A percentile compares a stretch with the other conserved stretches of the same genome.
phyloP scores from a whole-genome alignment of 345 rosid species.

The Camelina hispida region DNA sequence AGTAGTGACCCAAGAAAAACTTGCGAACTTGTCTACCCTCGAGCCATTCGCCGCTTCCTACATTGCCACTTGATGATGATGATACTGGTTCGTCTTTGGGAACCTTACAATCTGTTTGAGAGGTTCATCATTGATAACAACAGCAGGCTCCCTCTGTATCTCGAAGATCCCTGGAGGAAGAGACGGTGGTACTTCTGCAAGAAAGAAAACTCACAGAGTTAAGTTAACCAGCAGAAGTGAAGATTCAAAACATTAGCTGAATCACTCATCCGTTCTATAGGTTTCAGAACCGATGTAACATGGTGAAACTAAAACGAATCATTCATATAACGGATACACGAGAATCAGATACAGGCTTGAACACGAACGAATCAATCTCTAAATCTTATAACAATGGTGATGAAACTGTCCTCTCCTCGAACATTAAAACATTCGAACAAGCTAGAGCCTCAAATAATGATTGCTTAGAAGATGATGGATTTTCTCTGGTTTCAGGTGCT shows the following conservation, averaged over 20 bases:
- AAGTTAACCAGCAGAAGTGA: no score
- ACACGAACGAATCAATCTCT: background rate
- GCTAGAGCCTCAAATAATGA: no score
- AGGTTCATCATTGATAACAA: conserved; percentile 78
- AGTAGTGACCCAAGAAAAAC: conserved; percentile 56
- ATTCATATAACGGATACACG: background rate
- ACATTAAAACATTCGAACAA: background rate
- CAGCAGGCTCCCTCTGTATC: conserved; percentile 80
- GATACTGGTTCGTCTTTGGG: conserved; percentile 39
- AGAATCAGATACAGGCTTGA: background rate
- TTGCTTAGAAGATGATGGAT: no score
- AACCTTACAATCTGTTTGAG: conserved; percentile 30
- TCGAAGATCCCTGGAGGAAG: conserved; percentile 48
- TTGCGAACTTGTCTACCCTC: conserved; percentile 80
- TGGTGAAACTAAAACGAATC: background rate
- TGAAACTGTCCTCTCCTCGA: background rate
- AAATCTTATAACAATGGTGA: conserved; percentile 6
- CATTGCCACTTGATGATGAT: conserved; percentile 40
- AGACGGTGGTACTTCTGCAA: conserved; percentile 38
- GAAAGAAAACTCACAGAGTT: conserved; percentile 14
- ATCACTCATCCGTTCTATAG: background rate
- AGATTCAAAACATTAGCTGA: conserved; percentile 22
- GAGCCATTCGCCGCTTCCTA: conserved; percentile 78
- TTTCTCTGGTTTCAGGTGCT: no score
- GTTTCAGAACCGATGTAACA: conserved; percentile 4